Percentiles rank a stretch among this genome's conserved stretches.
Evolutionary conservation across 2,329 filamentous ascomycete species (phyloP).

Genomic region (Colletotrichum sp.): DNA sequence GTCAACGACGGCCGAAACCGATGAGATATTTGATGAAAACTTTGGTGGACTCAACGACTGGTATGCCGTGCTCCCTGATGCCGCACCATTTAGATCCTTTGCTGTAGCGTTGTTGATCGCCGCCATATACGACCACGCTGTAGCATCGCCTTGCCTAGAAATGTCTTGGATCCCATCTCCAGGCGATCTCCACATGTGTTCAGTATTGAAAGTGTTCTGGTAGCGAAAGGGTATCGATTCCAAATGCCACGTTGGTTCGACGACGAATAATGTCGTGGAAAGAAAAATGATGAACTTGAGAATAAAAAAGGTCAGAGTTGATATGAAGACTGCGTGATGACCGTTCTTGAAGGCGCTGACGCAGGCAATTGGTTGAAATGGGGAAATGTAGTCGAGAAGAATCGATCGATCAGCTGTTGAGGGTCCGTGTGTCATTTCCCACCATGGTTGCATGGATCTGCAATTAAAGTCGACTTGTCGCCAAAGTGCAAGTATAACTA

Average conservation of each 20-base stretch:
- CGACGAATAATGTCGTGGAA: neutral
- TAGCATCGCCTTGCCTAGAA: neutral
- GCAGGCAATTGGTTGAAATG: neutral
- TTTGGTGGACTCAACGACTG: fast-evolving
- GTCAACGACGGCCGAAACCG: fast-evolving
- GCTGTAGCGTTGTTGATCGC: fast-evolving
- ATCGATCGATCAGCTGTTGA: neutral
- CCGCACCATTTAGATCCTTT: fast-evolving
- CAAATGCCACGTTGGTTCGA: neutral
- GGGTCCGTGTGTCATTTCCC: neutral
- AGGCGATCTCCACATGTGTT: neutral
- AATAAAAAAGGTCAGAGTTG: fast-evolving
- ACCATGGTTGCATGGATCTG: neutral
- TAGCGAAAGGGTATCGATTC: fast-evolving
- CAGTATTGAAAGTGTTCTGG: fast-evolving
- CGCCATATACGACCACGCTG: no score
- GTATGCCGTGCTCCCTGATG: no score
- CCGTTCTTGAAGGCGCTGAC: neutral
- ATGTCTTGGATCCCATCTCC: no score
- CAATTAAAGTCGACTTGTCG: neutral
- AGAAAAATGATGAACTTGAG: neutral
- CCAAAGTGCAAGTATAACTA: neutral
- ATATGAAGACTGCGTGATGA: neutral
- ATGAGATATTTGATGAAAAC: no score
- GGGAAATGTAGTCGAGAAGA: neutral